These are phyloP conservation scores for Phytophthora cryptogea DNA, from an alignment of 352 stramenopile genomes.

Conservation along the genomic window DNA sequence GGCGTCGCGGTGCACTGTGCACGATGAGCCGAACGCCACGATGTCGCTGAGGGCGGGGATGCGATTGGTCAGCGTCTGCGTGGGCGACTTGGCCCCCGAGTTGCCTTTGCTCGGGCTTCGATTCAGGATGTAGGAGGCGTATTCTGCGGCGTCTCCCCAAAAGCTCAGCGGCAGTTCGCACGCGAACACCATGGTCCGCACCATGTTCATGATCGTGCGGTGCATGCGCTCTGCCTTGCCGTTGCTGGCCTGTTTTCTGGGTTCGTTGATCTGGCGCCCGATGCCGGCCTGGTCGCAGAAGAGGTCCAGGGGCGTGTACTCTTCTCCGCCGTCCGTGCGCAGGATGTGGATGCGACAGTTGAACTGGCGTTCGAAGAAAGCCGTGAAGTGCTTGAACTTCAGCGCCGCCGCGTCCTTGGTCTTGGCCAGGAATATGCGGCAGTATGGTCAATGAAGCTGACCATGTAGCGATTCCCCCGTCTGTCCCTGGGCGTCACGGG, in stretches of 20 bases:
- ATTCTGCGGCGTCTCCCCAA: constrained; percentile 30
- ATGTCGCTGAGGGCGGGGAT: constrained; percentile 6
- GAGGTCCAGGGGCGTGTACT: constrained; percentile 27
- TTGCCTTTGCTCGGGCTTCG: constrained; percentile 24
- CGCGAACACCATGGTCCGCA: constrained; percentile 32
- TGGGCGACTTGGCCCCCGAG: constrained; percentile 1
- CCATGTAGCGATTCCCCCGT: constrained; percentile 13
- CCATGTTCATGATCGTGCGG: constrained; percentile 37
- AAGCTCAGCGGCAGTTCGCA: constrained; percentile 24
- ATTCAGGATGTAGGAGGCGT: constrained; percentile 35
- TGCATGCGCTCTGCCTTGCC: constrained; percentile 38
- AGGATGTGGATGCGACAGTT: constrained; percentile 9
- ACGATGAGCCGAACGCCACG: constrained; percentile 17
- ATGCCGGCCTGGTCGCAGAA: constrained; percentile 26
- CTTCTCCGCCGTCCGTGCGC: constrained; percentile 20
- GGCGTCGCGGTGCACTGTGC: constrained; percentile 12
- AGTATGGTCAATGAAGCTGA: constrained; percentile 27
- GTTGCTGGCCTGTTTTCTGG: constrained; percentile 22
- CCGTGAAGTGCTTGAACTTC: constrained; percentile 17
- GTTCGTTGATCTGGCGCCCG: constrained; percentile 17
- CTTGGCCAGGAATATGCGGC: constrained; percentile 10
- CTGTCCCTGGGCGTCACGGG: constrained; percentile 4
- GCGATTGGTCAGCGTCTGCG: constrained; percentile 6
- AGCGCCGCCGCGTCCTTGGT: constrained; percentile 12
- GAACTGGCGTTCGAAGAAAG: constrained; percentile 7